Conservation (phyloP, 2,329 filamentous ascomycete genomes). For the Gnomoniopsis smithogilvyi region DNA sequence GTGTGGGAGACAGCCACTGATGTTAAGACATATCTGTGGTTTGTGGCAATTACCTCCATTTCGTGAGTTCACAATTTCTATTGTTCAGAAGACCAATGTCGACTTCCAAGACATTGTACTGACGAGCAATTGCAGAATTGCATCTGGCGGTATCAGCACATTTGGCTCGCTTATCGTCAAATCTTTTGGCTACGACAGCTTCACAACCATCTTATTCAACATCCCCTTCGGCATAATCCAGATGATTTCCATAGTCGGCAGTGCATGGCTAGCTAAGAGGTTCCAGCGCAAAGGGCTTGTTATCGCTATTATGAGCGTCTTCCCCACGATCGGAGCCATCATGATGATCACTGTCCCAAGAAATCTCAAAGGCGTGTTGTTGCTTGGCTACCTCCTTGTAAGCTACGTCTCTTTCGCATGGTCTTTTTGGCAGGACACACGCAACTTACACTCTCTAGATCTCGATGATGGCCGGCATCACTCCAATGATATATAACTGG, state of each 20-base stretch:
- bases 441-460: conserved; percentile 2
- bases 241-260: conserved; percentile 56
- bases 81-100: not conserved
- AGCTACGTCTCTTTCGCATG: not conserved
- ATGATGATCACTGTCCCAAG: conserved; percentile 46
- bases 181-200: conserved; percentile 53
- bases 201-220: conserved; percentile 57
- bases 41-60: conserved; percentile 46
- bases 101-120: conserved; percentile 12
- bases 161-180: conserved; percentile 58
- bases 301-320: conserved; percentile 34
- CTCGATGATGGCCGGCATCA: conserved; percentile 28
- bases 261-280: conserved; percentile 40
- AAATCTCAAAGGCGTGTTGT: conserved; percentile 42
- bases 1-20: conserved; percentile 36
- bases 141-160: conserved; percentile 55
- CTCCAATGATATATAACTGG: conserved; percentile 60
- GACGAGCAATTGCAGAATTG: conserved; percentile 30
- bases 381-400: conserved; percentile 51
- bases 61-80: conserved; percentile 35
- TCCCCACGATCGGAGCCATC: conserved; percentile 39
- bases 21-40: conserved; percentile 41
- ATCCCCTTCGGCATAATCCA: conserved; percentile 55
- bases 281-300: conserved; percentile 41
- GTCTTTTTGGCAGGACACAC: not conserved